Evolutionary conservation across 345 rosid genomes (phyloP), one percentile per base, ranked within the genome.

Genomic region (Lepidium didymum): DNA sequence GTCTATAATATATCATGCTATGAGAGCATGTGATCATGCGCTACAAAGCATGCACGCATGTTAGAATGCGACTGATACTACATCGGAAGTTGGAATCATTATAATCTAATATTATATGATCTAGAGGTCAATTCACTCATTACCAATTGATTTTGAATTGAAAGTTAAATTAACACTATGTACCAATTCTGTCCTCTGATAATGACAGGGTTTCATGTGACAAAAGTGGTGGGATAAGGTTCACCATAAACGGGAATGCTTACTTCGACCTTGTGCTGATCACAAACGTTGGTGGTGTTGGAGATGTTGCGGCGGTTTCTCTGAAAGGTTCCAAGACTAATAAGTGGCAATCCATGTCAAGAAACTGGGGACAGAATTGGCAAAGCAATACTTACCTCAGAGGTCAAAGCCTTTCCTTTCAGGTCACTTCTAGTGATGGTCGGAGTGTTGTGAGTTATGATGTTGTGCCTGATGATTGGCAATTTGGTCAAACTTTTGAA

Each of bases 301-400:
- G 89, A 25, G 89, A 87, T 62, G 77, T 85, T 16, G 79, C 43
- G 12, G 70, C 86, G 1, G 92, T 85, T n/a, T 47, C 82, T n/a
- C 61, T 87, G 37, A 85, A 87, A 50, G 89, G 92, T 9, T 81
- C 87, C 9, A 75, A 70, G 68, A 81, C 85, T 4, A 47, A 40
- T 40, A 25, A 57, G 25, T 87, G 92, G 92, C 89, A 84, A 64
- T 8, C 82, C 4, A 62, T 84, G 89, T 87, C 87, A 2, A 80
- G 92, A 71, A 87, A 84, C 73, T 84, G 87, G 89, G 92, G 89
- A 19, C 89, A 87, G 61, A 84, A 84, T 3, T 87, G 92, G 92
- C 87, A 86, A 62, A 84, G 86, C 57, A 80, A 81, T 66, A 50
- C 82, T 16, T 77, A 79, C 68, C 82, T 85, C 3, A 71, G 79